Conservation (phyloP, 495 filamentous ascomycete genomes). For the Pyrenula aspistea region DNA sequence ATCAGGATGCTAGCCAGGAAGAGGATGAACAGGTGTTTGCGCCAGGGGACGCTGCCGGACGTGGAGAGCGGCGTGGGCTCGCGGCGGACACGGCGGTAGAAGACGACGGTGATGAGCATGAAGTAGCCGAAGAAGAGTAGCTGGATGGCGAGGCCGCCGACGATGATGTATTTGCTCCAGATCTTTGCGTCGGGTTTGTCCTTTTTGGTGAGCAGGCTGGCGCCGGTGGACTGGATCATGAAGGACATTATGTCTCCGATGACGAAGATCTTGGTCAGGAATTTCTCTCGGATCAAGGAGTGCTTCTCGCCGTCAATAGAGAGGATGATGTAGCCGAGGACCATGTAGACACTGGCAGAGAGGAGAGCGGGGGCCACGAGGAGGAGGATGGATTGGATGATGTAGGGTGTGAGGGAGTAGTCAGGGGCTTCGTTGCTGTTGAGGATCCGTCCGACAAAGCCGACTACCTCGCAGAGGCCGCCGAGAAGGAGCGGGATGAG, state of each 20-base stretch:
- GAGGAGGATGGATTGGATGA: conserved; percentile 26
- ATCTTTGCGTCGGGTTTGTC: not conserved
- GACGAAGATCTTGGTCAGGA: conserved; percentile 27
- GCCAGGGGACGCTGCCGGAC: conserved; percentile 27
- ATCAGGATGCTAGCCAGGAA: conserved; percentile 44
- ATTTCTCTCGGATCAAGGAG: conserved; percentile 13
- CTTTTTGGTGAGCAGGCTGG: not conserved
- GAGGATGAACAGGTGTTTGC: conserved; percentile 34
- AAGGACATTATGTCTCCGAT: conserved; percentile 24
- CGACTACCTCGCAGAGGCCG: conserved; percentile 23
- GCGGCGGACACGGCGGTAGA: conserved; percentile 22
- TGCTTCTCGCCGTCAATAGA: conserved; percentile 28
- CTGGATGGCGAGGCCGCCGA: conserved; percentile 31
- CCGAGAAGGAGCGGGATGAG: conserved; percentile 44
- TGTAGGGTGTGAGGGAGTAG: conserved; percentile 14
- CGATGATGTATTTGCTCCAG: conserved; percentile 15
- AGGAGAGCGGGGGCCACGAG: conserved; percentile 33
- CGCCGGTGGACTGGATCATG: conserved; percentile 22
- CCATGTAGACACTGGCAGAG: conserved; percentile 48
- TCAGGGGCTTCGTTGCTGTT: conserved; percentile 4
- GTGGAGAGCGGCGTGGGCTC: conserved; percentile 7
- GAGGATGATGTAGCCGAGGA: conserved; percentile 39
- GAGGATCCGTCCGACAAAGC: not conserved
- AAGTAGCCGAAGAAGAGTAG: conserved; percentile 32
- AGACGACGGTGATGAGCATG: conserved; percentile 22